Evolutionary conservation across 306 rosid genomes (phyloP).

Genomic region (Geum urbanum): DNA sequence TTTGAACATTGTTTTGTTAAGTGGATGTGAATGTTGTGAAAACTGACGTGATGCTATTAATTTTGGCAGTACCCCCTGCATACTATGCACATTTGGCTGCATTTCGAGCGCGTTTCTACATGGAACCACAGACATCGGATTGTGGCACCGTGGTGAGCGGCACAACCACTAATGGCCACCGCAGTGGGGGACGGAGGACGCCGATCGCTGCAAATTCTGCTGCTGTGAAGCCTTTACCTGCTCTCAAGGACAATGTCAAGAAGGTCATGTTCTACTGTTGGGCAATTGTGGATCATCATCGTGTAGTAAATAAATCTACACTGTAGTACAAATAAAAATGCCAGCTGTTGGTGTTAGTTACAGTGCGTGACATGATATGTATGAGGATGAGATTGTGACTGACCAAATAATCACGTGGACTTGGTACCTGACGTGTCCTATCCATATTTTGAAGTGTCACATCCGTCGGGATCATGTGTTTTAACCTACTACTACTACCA

Average conservation of each 20-base stretch:
- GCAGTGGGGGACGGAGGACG: conserved; percentile 24
- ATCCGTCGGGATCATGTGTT: background rate
- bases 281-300: background rate
- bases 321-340: too few relatives aligned
- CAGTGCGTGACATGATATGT: background rate
- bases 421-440: background rate
- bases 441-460: background rate
- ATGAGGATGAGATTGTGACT: background rate
- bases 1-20: background rate
- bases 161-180: background rate
- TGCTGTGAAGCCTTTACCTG: conserved; percentile 60
- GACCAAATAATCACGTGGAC: background rate
- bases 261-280: conserved; percentile 74
- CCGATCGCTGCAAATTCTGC: conserved; percentile 28
- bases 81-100: conserved; percentile 80
- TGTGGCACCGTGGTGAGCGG: conserved; percentile 13
- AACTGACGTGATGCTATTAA: background rate
- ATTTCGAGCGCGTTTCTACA: conserved; percentile 73
- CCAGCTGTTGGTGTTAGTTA: background rate
- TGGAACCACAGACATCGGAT: conserved; percentile 44
- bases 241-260: conserved; percentile 70
- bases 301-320: too few relatives aligned
- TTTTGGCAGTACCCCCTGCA: conserved; percentile 60
- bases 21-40: background rate
- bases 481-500: background rate